Evolutionary conservation across 2,329 filamentous ascomycete species (phyloP).

Genomic region (Nigrograna mackinnonii): DNA sequence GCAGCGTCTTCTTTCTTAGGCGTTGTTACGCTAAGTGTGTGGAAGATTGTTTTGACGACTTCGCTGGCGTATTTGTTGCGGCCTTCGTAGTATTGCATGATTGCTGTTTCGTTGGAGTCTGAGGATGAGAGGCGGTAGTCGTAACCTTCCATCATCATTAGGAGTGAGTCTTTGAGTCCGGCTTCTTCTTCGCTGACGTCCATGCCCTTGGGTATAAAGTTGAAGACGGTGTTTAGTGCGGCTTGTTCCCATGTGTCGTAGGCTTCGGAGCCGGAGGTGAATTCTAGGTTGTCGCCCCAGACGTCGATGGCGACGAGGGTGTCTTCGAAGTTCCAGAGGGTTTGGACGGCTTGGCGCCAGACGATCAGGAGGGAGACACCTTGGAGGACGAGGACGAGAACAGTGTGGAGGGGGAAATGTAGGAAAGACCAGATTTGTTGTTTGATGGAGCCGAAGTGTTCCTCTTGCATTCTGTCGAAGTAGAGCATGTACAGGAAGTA

Average conservation of each 20-base stretch:
- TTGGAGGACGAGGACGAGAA: constrained; percentile 31
- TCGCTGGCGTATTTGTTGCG: constrained; percentile 14
- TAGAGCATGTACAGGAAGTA: constrained; percentile 40
- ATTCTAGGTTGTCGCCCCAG: constrained; percentile 1
- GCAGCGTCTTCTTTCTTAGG: constrained; percentile 13
- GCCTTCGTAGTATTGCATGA: constrained; percentile 4
- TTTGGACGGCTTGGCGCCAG: constrained; percentile 33
- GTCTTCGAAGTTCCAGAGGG: constrained; percentile 14
- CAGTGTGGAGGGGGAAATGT: constrained; percentile 36
- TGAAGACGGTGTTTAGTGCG: constrained; percentile 19
- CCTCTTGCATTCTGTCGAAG: constrained; percentile 33
- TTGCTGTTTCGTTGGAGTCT: constrained; percentile 18
- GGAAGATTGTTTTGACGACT: constrained; percentile 24
- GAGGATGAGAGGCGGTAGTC: constrained; percentile 9
- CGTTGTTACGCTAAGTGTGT: constrained; percentile 22
- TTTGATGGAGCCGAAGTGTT: constrained; percentile 35
- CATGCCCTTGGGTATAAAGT: constrained; percentile 24
- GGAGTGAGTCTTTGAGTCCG: constrained; percentile 13
- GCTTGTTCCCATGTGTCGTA: constrained; percentile 12
- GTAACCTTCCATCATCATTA: constrained; percentile 8
- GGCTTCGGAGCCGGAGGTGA: constrained; percentile 9
- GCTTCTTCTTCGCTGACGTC: constrained; percentile 19
- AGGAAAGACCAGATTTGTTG: constrained; percentile 35
- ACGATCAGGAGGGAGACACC: constrained; percentile 36
- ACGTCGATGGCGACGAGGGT: constrained; percentile 4